Evolutionary conservation across 2,329 filamentous ascomycete species (phyloP).

Genomic region (Colletotrichum tropicale): DNA sequence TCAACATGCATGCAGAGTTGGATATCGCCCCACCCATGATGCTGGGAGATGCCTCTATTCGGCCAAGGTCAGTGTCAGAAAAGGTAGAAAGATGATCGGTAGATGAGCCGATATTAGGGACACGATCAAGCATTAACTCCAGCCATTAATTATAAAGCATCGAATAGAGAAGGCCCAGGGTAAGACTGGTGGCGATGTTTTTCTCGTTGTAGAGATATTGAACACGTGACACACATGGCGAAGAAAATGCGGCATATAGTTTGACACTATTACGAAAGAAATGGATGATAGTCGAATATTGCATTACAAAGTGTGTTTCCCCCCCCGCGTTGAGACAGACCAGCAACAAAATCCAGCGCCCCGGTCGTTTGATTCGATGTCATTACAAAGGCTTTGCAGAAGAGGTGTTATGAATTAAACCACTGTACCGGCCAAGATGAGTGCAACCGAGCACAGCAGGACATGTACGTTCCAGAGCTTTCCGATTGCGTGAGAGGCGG

Average conservation of each 20-base stretch:
- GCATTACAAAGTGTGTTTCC: accelerated
- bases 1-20: not conserved
- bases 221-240: accelerated
- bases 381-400: not conserved
- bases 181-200: accelerated
- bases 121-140: not conserved
- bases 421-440: not conserved
- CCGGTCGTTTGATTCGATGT: accelerated
- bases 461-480: not conserved
- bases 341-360: accelerated
- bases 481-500: not conserved
- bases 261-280: not conserved
- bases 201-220: not conserved
- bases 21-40: not conserved
- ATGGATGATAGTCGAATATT: not conserved
- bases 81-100: not conserved
- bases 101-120: not conserved
- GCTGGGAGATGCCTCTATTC: not conserved
- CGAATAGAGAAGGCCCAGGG: not conserved
- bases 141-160: accelerated
- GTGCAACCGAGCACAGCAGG: accelerated
- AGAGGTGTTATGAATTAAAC: not conserved
- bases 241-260: not conserved
- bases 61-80: accelerated
- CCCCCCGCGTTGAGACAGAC: not conserved